These are phyloP conservation scores for Aschersonia sp. DNA, from an alignment of 2,329 filamentous ascomycete species.

Conservation along the genomic window DNA sequence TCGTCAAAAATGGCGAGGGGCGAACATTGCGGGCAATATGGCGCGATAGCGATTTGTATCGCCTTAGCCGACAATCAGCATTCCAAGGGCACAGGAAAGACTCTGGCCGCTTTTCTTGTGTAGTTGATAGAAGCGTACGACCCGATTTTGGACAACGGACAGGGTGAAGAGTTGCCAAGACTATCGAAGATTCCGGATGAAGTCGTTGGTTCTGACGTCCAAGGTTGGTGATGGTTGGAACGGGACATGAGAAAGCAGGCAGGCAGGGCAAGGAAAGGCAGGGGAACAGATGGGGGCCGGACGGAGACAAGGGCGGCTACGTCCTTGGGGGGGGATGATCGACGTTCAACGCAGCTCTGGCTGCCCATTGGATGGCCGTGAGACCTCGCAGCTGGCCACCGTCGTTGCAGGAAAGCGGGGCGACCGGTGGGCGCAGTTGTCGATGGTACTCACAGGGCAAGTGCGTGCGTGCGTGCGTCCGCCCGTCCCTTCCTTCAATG, in stretches of 20 bases:
- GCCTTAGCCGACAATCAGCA: not conserved
- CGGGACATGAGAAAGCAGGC: not conserved
- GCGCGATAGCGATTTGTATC: conserved; percentile 10
- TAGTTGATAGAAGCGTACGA: not conserved
- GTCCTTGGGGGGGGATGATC: not conserved
- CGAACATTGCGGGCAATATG: conserved; percentile 18
- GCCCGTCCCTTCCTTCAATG: not conserved
- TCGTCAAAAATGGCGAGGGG: conserved; percentile 15
- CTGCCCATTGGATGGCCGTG: not conserved
- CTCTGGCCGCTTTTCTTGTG: not conserved
- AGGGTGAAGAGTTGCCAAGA: not conserved
- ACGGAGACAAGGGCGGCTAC: not conserved
- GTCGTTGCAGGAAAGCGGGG: not conserved
- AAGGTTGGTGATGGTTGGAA: not conserved
- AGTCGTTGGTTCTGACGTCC: not conserved
- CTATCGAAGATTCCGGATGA: not conserved
- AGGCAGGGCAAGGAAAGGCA: not conserved
- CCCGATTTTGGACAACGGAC: not conserved
- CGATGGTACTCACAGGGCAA: not conserved
- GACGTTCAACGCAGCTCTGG: not conserved
- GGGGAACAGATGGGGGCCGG: not conserved
- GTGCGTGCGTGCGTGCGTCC: not conserved
- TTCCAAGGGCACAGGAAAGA: not conserved
- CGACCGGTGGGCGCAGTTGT: not conserved
- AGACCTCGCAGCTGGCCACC: not conserved